Conservation (phyloP, 164 flowering plant genomes). For the Warburgia ugandensis region DNA sequence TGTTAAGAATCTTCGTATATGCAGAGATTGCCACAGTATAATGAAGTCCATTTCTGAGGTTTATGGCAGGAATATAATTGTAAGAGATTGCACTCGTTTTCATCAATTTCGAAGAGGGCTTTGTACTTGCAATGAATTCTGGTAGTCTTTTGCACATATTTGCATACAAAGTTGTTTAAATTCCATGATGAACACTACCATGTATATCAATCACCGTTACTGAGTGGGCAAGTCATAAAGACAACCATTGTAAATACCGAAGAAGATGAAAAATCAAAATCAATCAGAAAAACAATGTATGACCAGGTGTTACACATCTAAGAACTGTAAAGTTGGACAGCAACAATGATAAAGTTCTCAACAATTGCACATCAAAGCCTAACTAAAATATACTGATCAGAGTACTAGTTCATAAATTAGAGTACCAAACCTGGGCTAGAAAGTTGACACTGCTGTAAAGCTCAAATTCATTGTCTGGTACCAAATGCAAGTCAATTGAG, state of each 20-base stretch:
- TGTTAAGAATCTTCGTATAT: conserved; percentile 20
- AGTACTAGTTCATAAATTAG: conserved; percentile 3
- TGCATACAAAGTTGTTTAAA: too few species aligned
- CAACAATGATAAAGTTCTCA: conserved; percentile 11
- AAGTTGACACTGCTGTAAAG: conserved; percentile 1
- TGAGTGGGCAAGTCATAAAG: too few species aligned
- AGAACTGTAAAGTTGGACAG: not conserved
- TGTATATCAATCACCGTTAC: too few species aligned
- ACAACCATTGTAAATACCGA: too few species aligned
- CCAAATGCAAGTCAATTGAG: conserved; percentile 9
- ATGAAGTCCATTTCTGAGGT: conserved; percentile 18
- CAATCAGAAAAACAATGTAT: conserved; percentile 4
- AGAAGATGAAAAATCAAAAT: not conserved
- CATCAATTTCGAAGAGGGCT: conserved; percentile 16
- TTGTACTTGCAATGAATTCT: conserved; percentile 24
- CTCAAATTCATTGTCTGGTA: conserved; percentile 3
- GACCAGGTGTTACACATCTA: conserved; percentile 10
- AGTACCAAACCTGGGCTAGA: conserved; percentile 6
- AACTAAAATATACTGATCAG: conserved; percentile 5
- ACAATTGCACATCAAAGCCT: conserved; percentile 12
- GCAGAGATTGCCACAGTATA: conserved; percentile 14
- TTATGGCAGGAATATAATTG: conserved; percentile 14
- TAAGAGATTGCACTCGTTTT: conserved; percentile 21
- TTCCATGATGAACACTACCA: too few species aligned
- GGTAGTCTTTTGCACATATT: too few species aligned